phyloP scores from a whole-genome alignment of 1,284 basidiomycete species.

The Porogramme epimiltina region DNA sequence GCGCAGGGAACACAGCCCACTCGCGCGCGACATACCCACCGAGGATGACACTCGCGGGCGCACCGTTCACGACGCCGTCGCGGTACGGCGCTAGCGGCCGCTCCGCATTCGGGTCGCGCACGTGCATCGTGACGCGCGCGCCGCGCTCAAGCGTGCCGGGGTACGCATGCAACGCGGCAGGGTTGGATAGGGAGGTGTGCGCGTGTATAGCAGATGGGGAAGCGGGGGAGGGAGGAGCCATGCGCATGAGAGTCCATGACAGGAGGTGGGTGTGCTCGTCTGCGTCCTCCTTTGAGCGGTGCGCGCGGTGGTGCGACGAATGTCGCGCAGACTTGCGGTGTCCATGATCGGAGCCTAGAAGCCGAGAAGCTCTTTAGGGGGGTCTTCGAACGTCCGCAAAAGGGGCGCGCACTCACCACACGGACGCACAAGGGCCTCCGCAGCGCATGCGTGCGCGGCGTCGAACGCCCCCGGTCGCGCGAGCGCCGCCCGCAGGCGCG shows the following conservation, averaged over 20 bases:
- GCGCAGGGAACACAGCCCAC: slow-evolving; percentile 20
- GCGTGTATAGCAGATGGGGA: slow-evolving; percentile 18
- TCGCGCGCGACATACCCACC: slow-evolving; percentile 20
- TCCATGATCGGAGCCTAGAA: slow-evolving; percentile 9
- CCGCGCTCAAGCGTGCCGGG: slow-evolving; percentile 18
- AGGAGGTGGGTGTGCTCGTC: slow-evolving; percentile 23
- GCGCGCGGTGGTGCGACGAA: not conserved
- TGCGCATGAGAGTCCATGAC: slow-evolving; percentile 22
- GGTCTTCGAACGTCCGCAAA: too few relatives aligned
- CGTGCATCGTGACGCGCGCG: slow-evolving; percentile 19
- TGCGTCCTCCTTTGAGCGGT: not conserved
- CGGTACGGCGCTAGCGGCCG: slow-evolving; percentile 21
- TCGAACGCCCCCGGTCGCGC: slow-evolving; percentile 15
- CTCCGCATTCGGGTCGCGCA: slow-evolving; percentile 23
- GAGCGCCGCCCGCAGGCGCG: slow-evolving; percentile 10
- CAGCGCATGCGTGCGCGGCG: slow-evolving; percentile 21
- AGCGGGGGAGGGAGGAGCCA: slow-evolving; percentile 12
- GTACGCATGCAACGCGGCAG: slow-evolving; percentile 16
- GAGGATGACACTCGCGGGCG: slow-evolving; percentile 19
- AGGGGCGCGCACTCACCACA: slow-evolving; percentile 10
- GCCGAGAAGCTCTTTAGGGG: too few relatives aligned
- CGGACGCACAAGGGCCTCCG: slow-evolving; percentile 21
- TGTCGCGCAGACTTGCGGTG: not conserved
- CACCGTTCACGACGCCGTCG: slow-evolving; percentile 23
- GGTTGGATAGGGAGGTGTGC: slow-evolving; percentile 3